Evolutionary conservation across 192 early-diverging fungal species (phyloP), one percentile per base, ranked within the genome.

Genomic region (Mortierella claussenii): DNA sequence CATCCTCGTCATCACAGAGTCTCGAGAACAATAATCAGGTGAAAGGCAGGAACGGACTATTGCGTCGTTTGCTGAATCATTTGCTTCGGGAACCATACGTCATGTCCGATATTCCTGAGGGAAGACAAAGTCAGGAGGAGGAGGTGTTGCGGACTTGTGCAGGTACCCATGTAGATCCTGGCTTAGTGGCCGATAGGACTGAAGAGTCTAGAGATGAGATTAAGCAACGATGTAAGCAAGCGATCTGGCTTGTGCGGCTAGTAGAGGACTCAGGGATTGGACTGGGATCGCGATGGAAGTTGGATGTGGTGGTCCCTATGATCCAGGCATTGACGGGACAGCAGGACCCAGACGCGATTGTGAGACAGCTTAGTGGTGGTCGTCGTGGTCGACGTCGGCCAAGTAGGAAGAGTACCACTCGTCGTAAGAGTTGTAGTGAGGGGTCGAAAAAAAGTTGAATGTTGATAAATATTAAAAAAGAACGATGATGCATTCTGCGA

Each of bases 21-120:
- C 20, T 44, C 0, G 50, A 58, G 0, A 17, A 43, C 12, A 8
- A 45, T 15, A 42, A 18, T 1, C 17, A 53, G 12, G 48, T 76
- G 30, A 76, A 76, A 47, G 59, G 73, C 20, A 54, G 60, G 40
- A 76, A 67, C 10, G 59, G 73, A 15, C 61, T 76, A 8, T 47
- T 76, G 43, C 58, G 59, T 23, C 73, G 73, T 2, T 27, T 76
- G 34, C 20, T 76, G 51, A 60, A 67, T 51, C 73, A 76, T 24
- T 32, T 67, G 2, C 40, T 76, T 27, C 31, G 53, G 27, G 36
- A n/a, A n/a, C 30, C 48, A 20, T 5, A 26, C 23, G 2, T 27
- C 8, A 30, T 34, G 34, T 4, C n/a, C 23, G 21, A 28, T 28
- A 27, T 28, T 8, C 7, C 7, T 30, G 5, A 59, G 20, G 18